A percentile compares a stretch with the other conserved stretches of the same genome.
phyloP scores from a whole-genome alignment of 176 grass and related monocot species.

The Tillandsia leiboldiana region DNA sequence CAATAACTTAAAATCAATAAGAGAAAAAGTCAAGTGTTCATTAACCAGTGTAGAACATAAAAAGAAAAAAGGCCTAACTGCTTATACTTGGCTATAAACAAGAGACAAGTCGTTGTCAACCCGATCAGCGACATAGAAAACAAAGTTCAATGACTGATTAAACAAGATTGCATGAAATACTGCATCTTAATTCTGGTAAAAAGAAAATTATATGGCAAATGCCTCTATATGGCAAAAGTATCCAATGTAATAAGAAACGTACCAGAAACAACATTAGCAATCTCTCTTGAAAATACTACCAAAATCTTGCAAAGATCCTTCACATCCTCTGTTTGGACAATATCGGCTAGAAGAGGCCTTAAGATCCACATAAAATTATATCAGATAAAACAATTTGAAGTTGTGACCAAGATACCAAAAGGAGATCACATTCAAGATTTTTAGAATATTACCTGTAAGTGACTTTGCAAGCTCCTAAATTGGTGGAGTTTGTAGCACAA shows the following conservation, averaged over 20 bases:
- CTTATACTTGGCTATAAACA: not conserved
- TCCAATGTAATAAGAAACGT: conserved; percentile 19
- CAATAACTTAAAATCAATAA: not conserved
- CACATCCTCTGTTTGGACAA: conserved; percentile 65
- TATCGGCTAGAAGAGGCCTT: conserved; percentile 93
- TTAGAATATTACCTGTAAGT: conserved; percentile 64
- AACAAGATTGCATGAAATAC: not conserved
- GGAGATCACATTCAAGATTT: not conserved
- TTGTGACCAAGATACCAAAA: conserved; percentile 8
- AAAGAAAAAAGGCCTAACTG: not conserved
- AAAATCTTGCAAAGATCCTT: conserved; percentile 85
- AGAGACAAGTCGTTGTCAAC: not conserved
- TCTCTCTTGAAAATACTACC: conserved; percentile 55
- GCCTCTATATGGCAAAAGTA: not conserved
- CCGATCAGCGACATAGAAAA: not conserved
- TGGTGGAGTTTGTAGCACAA: conserved; percentile 35
- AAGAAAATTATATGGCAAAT: not conserved
- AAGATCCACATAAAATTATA: conserved; percentile 27
- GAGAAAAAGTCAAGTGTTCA: not conserved
- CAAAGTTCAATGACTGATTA: not conserved
- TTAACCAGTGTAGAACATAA: not conserved
- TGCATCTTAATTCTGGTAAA: not conserved
- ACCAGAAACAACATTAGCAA: conserved; percentile 60
- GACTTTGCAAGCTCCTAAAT: conserved; percentile 58
- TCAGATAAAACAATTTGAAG: conserved; percentile 16